A percentile compares a stretch with the other conserved stretches of the same genome.
phyloP scores from a whole-genome alignment of 176 grass and related monocot species.

The Musa beccarii region DNA sequence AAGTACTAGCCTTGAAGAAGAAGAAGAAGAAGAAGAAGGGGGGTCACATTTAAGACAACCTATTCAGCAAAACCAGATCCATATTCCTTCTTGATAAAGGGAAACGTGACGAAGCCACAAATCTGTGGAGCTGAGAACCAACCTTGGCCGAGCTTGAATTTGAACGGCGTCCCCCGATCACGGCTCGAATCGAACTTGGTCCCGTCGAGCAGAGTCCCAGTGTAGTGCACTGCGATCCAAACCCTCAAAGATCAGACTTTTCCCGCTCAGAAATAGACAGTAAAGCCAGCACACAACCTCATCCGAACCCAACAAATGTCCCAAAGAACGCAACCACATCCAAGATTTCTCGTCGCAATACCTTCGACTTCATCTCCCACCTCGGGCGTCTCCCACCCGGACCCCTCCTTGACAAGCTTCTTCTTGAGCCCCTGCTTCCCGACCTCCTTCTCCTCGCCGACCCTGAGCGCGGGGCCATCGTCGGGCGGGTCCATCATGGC shows the following conservation, averaged over 20 bases:
- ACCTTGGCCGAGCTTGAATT: constrained; percentile 96
- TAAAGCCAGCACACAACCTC: neutral
- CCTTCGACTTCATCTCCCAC: constrained; percentile 95
- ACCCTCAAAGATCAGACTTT: neutral
- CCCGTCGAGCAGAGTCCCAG: constrained; percentile 82
- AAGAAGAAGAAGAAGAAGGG: too few species aligned
- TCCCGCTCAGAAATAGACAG: constrained; percentile 9
- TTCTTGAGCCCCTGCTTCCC: constrained; percentile 84
- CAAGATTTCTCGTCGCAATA: constrained; percentile 5
- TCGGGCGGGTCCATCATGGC: constrained; percentile 24
- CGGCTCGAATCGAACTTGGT: constrained; percentile 89
- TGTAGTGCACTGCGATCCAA: constrained; percentile 63
- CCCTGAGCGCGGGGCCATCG: constrained; percentile 45
- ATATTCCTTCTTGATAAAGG: neutral
- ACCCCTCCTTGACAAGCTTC: constrained; percentile 76
- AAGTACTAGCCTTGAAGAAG: too few species aligned
- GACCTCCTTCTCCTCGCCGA: constrained; percentile 93
- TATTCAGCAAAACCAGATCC: neutral
- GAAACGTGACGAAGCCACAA: neutral
- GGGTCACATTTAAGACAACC: too few species aligned
- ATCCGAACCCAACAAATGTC: neutral
- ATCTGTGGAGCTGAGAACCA: neutral
- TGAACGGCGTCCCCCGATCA: constrained; percentile 61
- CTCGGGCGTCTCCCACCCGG: constrained; percentile 69
- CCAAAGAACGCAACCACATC: neutral